phyloP scores from a whole-genome alignment of 805 yeast genomes.

The Grigorovia jiainica region DNA sequence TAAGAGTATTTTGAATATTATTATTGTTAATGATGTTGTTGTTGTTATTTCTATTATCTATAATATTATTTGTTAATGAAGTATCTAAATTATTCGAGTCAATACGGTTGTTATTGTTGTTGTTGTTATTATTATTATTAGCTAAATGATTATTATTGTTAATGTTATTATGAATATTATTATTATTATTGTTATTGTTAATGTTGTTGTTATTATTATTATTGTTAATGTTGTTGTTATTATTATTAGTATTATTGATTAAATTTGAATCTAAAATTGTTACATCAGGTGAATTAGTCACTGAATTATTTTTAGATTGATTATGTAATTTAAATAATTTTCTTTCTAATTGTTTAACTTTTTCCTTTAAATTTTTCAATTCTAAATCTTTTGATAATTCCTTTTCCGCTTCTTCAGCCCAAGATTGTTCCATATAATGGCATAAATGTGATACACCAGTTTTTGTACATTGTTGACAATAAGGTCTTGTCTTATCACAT shows the following conservation, averaged over 20 bases:
- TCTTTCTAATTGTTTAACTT: conserved; percentile 43
- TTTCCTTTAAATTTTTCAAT: conserved; percentile 44
- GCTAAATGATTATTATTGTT: not conserved
- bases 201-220: not conserved
- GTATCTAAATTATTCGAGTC: conserved; percentile 9
- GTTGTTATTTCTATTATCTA: not conserved
- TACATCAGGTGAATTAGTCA: conserved; percentile 1
- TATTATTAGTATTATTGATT: not conserved
- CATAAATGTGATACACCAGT: conserved; percentile 52
- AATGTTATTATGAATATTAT: not conserved
- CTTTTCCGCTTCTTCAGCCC: conserved; percentile 45
- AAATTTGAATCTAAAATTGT: not conserved
- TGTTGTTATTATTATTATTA: not conserved
- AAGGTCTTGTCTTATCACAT: conserved; percentile 44
- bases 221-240: not conserved
- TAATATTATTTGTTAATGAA: not conserved
- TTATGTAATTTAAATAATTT: conserved; percentile 31
- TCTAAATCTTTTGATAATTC: conserved; percentile 39
- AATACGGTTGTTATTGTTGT: not conserved
- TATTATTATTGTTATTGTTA: not conserved
- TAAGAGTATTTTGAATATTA: not conserved
- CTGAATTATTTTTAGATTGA: conserved; percentile 8
- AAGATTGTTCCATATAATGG: conserved; percentile 48
- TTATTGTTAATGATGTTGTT: not conserved
- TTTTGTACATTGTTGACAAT: conserved; percentile 46